Evolutionary conservation across 1,139 yeast species (phyloP).

Genomic region (Pichia sp.): DNA sequence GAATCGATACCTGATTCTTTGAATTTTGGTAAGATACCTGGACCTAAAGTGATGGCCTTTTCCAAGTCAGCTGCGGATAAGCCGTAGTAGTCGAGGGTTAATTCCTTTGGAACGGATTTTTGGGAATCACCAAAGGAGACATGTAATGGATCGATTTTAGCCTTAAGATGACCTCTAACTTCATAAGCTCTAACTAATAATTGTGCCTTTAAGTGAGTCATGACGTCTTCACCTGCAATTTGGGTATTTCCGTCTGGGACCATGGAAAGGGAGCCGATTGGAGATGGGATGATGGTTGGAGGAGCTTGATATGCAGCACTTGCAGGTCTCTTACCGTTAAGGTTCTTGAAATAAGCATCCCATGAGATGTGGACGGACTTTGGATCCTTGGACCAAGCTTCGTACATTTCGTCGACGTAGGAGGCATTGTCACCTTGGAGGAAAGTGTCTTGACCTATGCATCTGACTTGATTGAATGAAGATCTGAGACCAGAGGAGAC

Average conservation of each 20-base stretch:
- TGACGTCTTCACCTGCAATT: slow-evolving; percentile 60
- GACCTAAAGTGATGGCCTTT: slow-evolving; percentile 87
- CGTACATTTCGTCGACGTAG: slow-evolving; percentile 97
- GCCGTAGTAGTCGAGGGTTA: slow-evolving; percentile 88
- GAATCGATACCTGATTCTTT: slow-evolving; percentile 60
- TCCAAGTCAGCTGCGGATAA: slow-evolving; percentile 84
- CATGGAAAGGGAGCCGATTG: slow-evolving; percentile 69
- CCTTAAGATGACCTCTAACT: slow-evolving; percentile 97
- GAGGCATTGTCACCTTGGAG: slow-evolving; percentile 83
- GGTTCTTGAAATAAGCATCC: slow-evolving; percentile 94
- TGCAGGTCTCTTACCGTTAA: slow-evolving; percentile 67
- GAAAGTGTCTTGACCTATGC: slow-evolving; percentile 58
- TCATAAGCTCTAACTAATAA: slow-evolving; percentile 97
- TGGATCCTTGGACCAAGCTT: slow-evolving; percentile 92
- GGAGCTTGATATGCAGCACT: slow-evolving; percentile 85
- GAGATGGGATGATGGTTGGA: slow-evolving; percentile 76
- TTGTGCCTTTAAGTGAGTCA: slow-evolving; percentile 93
- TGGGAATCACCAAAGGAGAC: slow-evolving; percentile 77
- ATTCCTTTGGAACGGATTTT: slow-evolving; percentile 68
- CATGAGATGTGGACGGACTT: slow-evolving; percentile 90
- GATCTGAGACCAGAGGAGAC: not conserved
- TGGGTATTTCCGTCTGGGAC: slow-evolving; percentile 36
- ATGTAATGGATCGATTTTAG: slow-evolving; percentile 91
- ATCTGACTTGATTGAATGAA: slow-evolving; percentile 17
- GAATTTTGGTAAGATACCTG: slow-evolving; percentile 95